These are phyloP conservation scores for Blastosporella zonata DNA, from an alignment of 1,284 basidiomycete species.

Conservation along the genomic window DNA sequence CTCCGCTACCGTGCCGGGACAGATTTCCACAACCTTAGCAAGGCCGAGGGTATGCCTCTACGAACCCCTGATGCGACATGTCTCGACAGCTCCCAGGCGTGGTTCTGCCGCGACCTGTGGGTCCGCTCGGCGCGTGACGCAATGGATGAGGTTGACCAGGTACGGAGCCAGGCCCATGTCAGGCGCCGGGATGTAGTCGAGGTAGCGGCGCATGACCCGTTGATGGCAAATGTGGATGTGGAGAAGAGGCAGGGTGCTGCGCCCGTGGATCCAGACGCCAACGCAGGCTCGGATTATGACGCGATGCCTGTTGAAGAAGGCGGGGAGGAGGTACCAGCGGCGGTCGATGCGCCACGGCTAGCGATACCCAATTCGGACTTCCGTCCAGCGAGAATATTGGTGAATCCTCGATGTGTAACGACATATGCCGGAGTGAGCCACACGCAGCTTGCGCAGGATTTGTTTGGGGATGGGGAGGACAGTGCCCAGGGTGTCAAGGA, in stretches of 20 bases:
- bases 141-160: conserved; percentile 51
- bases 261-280: conserved; percentile 60
- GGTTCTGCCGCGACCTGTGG: conserved; percentile 96
- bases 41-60: conserved; percentile 50
- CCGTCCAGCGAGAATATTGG: conserved; percentile 82
- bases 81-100: conserved; percentile 90
- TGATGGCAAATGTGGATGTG: conserved; percentile 32
- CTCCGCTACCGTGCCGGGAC: conserved; percentile 78
- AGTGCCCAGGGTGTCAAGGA: conserved; percentile 47
- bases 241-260: conserved; percentile 30
- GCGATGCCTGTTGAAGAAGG: conserved; percentile 75
- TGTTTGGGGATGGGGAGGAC: conserved; percentile 80
- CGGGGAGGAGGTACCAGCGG: conserved; percentile 39
- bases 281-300: conserved; percentile 86
- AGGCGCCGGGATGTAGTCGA: conserved; percentile 31
- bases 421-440: conserved; percentile 96
- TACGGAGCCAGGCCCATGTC: conserved; percentile 26
- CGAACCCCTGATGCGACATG: conserved; percentile 80
- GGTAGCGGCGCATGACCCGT: conserved; percentile 33
- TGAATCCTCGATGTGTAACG: conserved; percentile 93
- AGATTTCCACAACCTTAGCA: conserved; percentile 75
- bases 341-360: conserved; percentile 41
- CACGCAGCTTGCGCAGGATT: conserved; percentile 84
- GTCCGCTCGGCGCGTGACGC: conserved; percentile 76
- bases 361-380: conserved; percentile 88